Percentiles rank a stretch among this genome's conserved stretches.
phyloP scores from a whole-genome alignment of 78 protist genomes.

The Corallochytrium limacisporum region DNA sequence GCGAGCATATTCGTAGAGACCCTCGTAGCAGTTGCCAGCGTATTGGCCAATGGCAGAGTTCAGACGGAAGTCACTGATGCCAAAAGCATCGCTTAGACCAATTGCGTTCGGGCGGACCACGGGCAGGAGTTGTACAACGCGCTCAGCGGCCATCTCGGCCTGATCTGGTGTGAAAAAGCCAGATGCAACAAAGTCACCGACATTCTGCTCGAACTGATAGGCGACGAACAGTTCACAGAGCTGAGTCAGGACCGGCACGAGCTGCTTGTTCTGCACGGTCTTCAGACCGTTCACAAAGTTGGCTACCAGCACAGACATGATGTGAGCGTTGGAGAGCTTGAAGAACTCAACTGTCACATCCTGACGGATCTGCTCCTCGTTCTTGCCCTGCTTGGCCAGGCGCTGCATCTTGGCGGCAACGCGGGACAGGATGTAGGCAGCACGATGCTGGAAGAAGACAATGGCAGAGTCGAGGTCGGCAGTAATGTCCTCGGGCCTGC shows the following conservation, averaged over 20 bases:
- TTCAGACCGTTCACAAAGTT: no score
- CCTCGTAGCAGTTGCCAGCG: constrained; percentile 37
- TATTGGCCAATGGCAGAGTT: constrained; percentile 31
- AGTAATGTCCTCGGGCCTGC: no score
- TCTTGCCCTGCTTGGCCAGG: no score
- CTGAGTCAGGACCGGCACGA: background rate
- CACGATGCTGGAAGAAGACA: no score
- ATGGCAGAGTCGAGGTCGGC: no score
- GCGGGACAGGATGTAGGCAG: no score
- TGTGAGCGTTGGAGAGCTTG: no score
- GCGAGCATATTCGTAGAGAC: constrained; percentile 11
- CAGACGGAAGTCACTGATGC: constrained; percentile 11
- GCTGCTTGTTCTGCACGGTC: no score
- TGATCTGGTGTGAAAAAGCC: background rate
- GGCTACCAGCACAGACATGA: no score
- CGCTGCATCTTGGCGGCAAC: no score
- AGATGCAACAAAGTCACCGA: background rate
- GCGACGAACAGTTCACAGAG: background rate
- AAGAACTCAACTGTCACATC: no score
- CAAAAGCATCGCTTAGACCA: constrained; percentile 28
- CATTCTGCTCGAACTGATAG: background rate
- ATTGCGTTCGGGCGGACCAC: background rate
- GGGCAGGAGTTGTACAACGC: background rate
- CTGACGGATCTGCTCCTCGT: no score
- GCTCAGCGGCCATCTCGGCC: background rate